Conservation (phyloP, 176 grass and related monocot genomes). For the Phyllostachys edulis region DNA sequence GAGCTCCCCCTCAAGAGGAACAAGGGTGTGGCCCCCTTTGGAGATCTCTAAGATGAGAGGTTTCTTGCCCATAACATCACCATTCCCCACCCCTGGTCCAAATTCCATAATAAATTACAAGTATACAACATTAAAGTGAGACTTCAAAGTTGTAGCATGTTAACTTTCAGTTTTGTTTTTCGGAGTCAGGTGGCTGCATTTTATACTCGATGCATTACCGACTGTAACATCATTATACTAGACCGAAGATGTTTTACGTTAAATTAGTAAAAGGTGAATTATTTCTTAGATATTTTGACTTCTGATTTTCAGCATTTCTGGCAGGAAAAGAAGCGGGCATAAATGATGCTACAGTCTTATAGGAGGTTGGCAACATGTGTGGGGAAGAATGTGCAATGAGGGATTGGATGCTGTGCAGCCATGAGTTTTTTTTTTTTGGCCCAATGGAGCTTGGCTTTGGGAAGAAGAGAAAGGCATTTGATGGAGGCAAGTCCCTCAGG, state of each 20-base stretch:
- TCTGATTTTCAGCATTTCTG: constrained; percentile 33
- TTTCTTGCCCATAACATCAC: constrained; percentile 30
- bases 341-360: constrained; percentile 9
- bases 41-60: constrained; percentile 48
- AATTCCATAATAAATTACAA: constrained; percentile 23
- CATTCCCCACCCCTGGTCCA: constrained; percentile 27
- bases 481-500: constrained; percentile 39
- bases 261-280: neutral
- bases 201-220: neutral
- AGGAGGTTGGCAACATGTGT: constrained; percentile 26
- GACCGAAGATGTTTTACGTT: neutral
- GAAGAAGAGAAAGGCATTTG: constrained; percentile 54
- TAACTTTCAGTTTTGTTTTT: neutral
- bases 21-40: constrained; percentile 34
- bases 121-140: neutral
- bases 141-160: neutral
- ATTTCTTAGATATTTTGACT: neutral
- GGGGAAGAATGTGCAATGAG: constrained; percentile 1
- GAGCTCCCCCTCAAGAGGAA: constrained; percentile 43
- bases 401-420: constrained; percentile 32
- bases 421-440: constrained; percentile 1
- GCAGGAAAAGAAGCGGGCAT: neutral
- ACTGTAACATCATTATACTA: neutral
- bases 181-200: neutral
- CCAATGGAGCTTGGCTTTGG: constrained; percentile 39